Evolutionary conservation across 441 rosid species (phyloP), one percentile per base, ranked within the genome.

Genomic region (Pelargonium cotyledonis): DNA sequence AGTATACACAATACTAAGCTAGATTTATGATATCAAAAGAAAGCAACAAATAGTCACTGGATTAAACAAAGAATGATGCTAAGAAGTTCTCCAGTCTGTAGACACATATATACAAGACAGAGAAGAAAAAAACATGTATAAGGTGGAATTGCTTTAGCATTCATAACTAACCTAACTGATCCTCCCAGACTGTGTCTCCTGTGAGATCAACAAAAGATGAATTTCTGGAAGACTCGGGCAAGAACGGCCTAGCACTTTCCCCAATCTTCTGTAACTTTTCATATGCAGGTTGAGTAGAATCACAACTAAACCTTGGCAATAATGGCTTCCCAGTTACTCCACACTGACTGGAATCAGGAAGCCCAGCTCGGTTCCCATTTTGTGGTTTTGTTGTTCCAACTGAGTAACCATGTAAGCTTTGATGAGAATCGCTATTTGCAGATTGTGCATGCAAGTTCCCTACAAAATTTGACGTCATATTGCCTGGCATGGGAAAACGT

Each of bases 151-250:
- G 12, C 18, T 19, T 49, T 40, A 23, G 58, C 55, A 53, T 65
- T 40, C 26, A 67, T 8, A 51, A 71, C 68, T 68, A 63, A 74
- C 80, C 75, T 70, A 72, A 70, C 15, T 57, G 74, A 41, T 10
- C 41, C 55, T 16, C 70, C 62, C 57, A 6, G 66, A 18, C n/a
- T 57, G 38, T 49, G 55, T 14, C 70, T 29, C 43, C 58, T 31
- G 55, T n/a, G 11, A 26, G 55, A 47, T 47, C 62, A 21, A 63
- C 60, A 60, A 41, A 21, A 51, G 70, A 55, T 64, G 65, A 18
- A 71, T 38, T 61, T 6, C 18, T 4, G 64, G 63, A 49, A 44
- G 66, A 19, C 57, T 57, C 72, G 14, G 55, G 60, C 31, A 65
- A 69, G 64, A 72, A 68, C 47, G 57, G 29, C 63, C 31, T 53